Conservation (phyloP, 2,329 filamentous ascomycete species). For the Apiospora pterosperma region DNA sequence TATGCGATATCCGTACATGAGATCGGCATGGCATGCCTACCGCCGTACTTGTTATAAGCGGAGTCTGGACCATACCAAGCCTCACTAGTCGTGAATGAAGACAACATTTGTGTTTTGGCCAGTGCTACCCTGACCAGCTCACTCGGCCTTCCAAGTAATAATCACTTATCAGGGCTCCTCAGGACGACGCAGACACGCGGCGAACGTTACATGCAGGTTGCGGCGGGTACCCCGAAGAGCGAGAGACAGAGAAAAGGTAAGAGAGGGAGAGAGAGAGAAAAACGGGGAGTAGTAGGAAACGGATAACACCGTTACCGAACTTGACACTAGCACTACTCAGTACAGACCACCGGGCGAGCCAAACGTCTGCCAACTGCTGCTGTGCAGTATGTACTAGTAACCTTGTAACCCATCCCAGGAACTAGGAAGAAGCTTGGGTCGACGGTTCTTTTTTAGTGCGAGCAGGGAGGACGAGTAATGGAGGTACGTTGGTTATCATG, state of each 20-base stretch:
- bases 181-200: not conserved
- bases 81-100: not conserved
- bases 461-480: not conserved
- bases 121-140: no score
- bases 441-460: not conserved
- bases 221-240: not conserved
- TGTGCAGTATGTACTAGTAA: no score
- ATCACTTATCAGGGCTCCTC: not conserved
- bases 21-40: slow-evolving; percentile 3
- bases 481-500: not conserved
- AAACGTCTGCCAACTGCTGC: not conserved
- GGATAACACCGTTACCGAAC: not conserved
- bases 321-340: not conserved
- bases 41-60: not conserved
- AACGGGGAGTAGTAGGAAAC: not conserved
- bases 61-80: not conserved
- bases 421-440: not conserved
- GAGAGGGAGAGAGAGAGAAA: not conserved
- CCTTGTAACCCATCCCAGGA: no score
- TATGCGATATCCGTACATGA: not conserved
- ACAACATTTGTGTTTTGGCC: not conserved
- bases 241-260: no score
- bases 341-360: not conserved
- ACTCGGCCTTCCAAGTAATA: no score
- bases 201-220: not conserved